A percentile compares a stretch with the other conserved stretches of the same genome.
Evolutionary conservation across 106 monocot species (phyloP).

Genomic region (Acorus calamus): DNA sequence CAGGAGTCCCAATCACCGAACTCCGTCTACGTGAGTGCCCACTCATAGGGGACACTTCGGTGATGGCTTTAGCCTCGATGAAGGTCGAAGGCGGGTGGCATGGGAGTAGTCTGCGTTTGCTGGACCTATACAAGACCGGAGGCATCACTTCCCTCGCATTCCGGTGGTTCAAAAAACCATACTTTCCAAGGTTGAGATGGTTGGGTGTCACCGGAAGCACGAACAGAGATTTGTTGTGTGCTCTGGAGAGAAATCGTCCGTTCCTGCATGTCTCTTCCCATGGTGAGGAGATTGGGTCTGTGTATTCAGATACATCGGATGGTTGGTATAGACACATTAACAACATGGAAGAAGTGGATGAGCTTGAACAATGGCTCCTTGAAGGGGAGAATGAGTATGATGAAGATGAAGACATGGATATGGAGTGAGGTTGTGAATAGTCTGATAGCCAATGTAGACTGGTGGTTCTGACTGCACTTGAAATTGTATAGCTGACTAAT

Average conservation of each 20-base stretch:
- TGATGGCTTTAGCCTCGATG: conserved; percentile 94
- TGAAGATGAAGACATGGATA: conserved; percentile 19
- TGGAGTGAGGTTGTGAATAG: neutral
- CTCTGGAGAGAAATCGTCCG: conserved; percentile 52
- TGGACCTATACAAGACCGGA: conserved; percentile 70
- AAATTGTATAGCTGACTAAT: too few species aligned
- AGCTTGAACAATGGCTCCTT: conserved; percentile 79
- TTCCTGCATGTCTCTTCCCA: conserved; percentile 60
- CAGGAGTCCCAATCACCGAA: conserved; percentile 54
- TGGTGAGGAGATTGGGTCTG: conserved; percentile 72
- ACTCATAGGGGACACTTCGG: conserved; percentile 54
- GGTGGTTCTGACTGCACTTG: too few species aligned
- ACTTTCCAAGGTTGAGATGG: conserved; percentile 85
- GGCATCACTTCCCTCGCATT: conserved; percentile 75
- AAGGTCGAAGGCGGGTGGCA: conserved; percentile 49
- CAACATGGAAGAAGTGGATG: conserved; percentile 80
- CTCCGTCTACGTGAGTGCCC: conserved; percentile 81
- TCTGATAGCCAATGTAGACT: too few species aligned
- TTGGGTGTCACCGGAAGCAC: conserved; percentile 76
- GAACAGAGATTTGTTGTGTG: conserved; percentile 87
- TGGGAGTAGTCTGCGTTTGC: conserved; percentile 69
- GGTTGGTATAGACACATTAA: conserved; percentile 35
- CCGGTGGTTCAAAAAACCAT: conserved; percentile 94
- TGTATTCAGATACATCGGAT: conserved; percentile 41
- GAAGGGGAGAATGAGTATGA: conserved; percentile 39